Conservation (phyloP, 352 stramenopile genomes). For the Phytopythium vexans region DNA sequence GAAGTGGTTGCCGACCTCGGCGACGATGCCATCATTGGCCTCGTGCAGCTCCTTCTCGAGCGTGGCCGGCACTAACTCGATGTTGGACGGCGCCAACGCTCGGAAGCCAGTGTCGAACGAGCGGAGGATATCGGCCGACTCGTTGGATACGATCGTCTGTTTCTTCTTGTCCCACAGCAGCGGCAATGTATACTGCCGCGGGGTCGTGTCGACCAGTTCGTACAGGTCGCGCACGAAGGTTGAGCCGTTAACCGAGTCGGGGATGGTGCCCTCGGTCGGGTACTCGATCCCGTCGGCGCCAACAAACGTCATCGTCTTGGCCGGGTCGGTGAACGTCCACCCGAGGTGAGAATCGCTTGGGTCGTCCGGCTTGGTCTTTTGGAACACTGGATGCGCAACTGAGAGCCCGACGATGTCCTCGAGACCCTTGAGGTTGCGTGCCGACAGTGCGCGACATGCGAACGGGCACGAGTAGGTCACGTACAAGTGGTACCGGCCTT, state of each 20-base stretch:
- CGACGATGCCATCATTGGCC: conserved; percentile 61
- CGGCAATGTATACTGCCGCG: conserved; percentile 39
- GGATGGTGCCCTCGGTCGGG: conserved; percentile 14
- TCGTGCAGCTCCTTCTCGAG: conserved; percentile 48
- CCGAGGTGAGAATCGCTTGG: conserved; percentile 16
- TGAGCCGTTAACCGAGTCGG: conserved; percentile 18
- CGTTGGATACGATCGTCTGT: conserved; percentile 73
- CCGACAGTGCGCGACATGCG: conserved; percentile 42
- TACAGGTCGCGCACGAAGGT: conserved; percentile 36
- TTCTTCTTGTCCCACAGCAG: conserved; percentile 69
- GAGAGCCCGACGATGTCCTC: conserved; percentile 86
- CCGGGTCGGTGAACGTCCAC: conserved; percentile 14
- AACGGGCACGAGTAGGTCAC: conserved; percentile 88
- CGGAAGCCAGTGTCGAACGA: conserved; percentile 50
- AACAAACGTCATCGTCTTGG: not conserved
- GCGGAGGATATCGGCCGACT: conserved; percentile 69
- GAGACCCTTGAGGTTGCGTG: conserved; percentile 86
- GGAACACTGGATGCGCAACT: conserved; percentile 51
- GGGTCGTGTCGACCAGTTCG: conserved; percentile 15
- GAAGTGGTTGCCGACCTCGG: conserved; percentile 38
- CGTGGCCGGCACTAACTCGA: conserved; percentile 41
- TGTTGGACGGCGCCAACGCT: conserved; percentile 21
- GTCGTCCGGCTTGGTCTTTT: conserved; percentile 24
- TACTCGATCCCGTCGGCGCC: conserved; percentile 17
- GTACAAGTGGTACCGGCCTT: conserved; percentile 85